Percentiles rank a stretch among this genome's conserved stretches.
Evolutionary conservation across 1,139 yeast species (phyloP).

Genomic region (Geotrichum bryndzae): DNA sequence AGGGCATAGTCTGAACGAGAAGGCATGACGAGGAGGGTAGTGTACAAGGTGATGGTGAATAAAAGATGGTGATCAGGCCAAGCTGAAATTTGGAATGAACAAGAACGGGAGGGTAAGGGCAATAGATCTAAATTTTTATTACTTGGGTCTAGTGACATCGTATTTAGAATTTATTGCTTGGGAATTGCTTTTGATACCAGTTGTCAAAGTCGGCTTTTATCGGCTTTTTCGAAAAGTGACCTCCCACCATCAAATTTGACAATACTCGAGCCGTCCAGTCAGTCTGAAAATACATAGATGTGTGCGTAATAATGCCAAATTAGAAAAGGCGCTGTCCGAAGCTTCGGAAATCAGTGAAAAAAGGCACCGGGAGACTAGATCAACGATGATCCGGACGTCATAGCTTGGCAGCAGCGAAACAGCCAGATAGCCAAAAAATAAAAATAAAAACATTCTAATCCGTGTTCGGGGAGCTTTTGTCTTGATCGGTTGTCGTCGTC

Average conservation of each 20-base stretch:
- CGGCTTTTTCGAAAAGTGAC: not conserved
- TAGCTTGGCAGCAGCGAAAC: no score
- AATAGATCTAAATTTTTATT: not conserved
- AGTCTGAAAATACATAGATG: not conserved
- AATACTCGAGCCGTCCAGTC: not conserved
- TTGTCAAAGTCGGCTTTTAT: conserved; percentile 6
- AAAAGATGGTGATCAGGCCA: not conserved
- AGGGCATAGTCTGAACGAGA: conserved; percentile 18
- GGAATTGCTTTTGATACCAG: not conserved
- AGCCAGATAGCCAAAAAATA: no score
- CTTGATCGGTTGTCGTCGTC: not conserved
- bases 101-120: not conserved
- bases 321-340: not conserved
- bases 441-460: not conserved
- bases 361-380: no score
- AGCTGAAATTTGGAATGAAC: not conserved
- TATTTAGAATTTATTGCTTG: not conserved
- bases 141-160: not conserved
- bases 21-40: not conserved
- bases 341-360: no score
- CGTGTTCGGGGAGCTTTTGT: not conserved
- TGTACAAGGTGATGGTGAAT: not conserved
- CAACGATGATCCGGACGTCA: not conserved
- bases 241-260: not conserved
- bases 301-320: not conserved